Evolutionary conservation across 192 early-diverging fungal genomes (phyloP).

Genomic region (Coemansia sp.): DNA sequence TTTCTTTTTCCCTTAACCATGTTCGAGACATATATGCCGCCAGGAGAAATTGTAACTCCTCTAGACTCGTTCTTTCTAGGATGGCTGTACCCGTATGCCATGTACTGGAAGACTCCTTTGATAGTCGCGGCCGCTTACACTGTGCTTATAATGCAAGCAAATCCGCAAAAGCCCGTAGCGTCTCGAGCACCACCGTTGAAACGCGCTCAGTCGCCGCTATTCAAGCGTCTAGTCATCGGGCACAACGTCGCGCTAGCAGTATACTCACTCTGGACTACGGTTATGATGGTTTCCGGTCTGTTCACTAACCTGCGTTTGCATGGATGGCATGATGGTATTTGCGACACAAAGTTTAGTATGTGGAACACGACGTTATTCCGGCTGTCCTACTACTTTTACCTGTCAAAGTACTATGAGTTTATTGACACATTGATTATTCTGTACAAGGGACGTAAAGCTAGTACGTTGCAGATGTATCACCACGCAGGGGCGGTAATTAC

Average conservation of each 20-base stretch:
- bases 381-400: conserved; percentile 84
- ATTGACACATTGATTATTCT: conserved; percentile 88
- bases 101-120: conserved; percentile 74
- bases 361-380: conserved; percentile 75
- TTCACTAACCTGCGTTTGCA: conserved; percentile 58
- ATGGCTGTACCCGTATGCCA: conserved; percentile 70
- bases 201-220: conserved; percentile 46
- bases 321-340: conserved; percentile 65
- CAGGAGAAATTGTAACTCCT: conserved; percentile 29
- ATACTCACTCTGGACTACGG: conserved; percentile 75
- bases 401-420: conserved; percentile 89
- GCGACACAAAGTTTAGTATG: conserved; percentile 66
- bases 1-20: conserved; percentile 6
- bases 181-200: conserved; percentile 5
- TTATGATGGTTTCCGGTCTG: conserved; percentile 62
- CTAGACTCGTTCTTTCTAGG: conserved; percentile 66
- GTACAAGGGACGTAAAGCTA: conserved; percentile 70
- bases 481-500: conserved; percentile 88
- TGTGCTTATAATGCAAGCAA: conserved; percentile 38
- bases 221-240: conserved; percentile 76
- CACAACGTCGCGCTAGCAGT: conserved; percentile 76
- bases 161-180: conserved; percentile 34
- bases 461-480: conserved; percentile 85
- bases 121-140: conserved; percentile 64
- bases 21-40: conserved; percentile 42